phyloP scores from a whole-genome alignment of 257 asterid genomes.

The Salvia miltiorrhiza region DNA sequence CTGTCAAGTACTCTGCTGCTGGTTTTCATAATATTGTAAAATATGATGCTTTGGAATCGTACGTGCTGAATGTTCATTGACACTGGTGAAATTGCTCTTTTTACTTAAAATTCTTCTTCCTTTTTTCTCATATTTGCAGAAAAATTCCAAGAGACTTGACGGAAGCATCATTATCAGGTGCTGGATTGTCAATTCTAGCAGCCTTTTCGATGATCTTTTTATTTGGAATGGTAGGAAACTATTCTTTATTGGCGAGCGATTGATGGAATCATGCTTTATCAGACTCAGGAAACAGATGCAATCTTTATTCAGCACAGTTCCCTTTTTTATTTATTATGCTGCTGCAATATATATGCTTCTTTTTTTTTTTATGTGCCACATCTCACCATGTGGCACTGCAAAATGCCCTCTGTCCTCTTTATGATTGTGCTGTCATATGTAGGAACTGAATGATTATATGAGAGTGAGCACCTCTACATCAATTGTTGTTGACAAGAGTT shows the following conservation, averaged over 20 bases:
- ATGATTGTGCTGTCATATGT: slow-evolving; percentile 29
- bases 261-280: slow-evolving; percentile 2
- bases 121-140: slow-evolving; percentile 46
- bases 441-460: slow-evolving; percentile 80
- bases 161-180: slow-evolving; percentile 90
- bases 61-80: background rate
- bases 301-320: background rate
- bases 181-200: slow-evolving; percentile 87
- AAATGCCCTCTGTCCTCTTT: background rate
- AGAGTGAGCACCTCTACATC: slow-evolving; percentile 68
- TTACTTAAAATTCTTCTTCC: background rate
- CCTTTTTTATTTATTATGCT: slow-evolving; percentile 3
- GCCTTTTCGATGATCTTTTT: slow-evolving; percentile 75
- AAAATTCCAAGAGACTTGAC: slow-evolving; percentile 88
- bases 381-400: background rate
- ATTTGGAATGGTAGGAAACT: slow-evolving; percentile 83
- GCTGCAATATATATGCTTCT: background rate
- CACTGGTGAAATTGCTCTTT: background rate
- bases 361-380: background rate
- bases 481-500: slow-evolving; percentile 80
- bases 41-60: slow-evolving; percentile 1
- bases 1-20: background rate
- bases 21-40: background rate
- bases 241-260: slow-evolving; percentile 7
- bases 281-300: background rate